Evolutionary conservation across 176 grass and related monocot species (phyloP), one percentile per base, ranked within the genome.

Genomic region (Phoenix dactylifera): DNA sequence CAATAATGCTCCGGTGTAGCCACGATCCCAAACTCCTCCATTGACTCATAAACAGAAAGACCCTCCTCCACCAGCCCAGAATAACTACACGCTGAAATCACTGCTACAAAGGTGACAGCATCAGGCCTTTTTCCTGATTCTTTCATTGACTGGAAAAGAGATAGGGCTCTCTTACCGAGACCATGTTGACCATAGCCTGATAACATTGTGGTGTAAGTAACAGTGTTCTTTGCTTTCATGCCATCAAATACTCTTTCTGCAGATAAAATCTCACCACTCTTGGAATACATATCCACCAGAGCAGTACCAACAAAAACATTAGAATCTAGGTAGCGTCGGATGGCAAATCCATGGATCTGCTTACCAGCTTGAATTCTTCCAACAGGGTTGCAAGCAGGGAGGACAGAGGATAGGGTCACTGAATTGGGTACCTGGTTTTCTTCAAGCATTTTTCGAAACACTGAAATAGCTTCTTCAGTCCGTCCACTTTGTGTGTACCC

Each of bases 221-320:
- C 75, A 18, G 84, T 91, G 72, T 68, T 91, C 71, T 90, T 97
- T 6, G 82, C 80, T 25, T 57, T 55, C 78, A 97, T 82, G 54
- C 61, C 69, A 62, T 50, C 75, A 26, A 97, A 97, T 9, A 88
- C 55, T 55, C 73, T 73, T 78, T 97, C 80, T 54, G 87, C 92
- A 51, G 53, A 26, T 66, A 64, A 71, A 52, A 97, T 97, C 19
- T 88, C 68, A 18, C 87, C 92, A 0, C 87, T 85, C 59, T 85
- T 97, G 12, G 87, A 85, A 50, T 91, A 91, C 86, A 96, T 82
- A 52, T 97, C 84, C 26, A 97, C 65, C 57, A 97, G 72, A 66
- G 92, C 84, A 70, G 83, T 90, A 23, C 81, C 78, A 25, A 88
- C 75, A 19, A 85, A 88, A 54, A 97, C 76, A 76, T 91, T 90